Evolutionary conservation across 2,329 filamentous ascomycete genomes (phyloP).

Genomic region (Sclerotinia trifoliorum): DNA sequence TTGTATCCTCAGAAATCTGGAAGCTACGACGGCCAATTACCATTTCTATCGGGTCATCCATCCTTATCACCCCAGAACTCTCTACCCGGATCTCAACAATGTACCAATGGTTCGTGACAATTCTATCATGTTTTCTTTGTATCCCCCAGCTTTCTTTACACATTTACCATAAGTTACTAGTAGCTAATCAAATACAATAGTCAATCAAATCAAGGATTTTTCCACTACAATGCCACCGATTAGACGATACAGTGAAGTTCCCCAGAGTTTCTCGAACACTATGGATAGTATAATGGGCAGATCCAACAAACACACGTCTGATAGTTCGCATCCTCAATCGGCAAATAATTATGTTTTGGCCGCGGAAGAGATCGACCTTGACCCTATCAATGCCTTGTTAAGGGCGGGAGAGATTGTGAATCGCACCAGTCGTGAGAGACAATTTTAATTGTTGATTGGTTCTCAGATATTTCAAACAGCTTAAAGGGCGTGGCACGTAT

Average conservation of each 20-base stretch:
- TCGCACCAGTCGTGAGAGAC: constrained; percentile 38
- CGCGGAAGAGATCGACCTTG: constrained; percentile 44
- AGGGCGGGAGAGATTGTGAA: constrained; percentile 60
- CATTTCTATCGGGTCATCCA: constrained; percentile 32
- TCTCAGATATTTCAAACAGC: background rate
- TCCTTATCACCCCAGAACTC: constrained; percentile 37
- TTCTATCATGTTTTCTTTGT: background rate
- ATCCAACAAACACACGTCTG: constrained; percentile 8
- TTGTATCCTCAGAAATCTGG: constrained; percentile 35
- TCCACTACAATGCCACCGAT: constrained; percentile 33
- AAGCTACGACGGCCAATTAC: constrained; percentile 35
- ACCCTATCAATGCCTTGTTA: constrained; percentile 59
- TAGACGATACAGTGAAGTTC: constrained; percentile 28
- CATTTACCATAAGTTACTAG: background rate
- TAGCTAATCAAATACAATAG: constrained; percentile 26
- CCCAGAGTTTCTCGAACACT: constrained; percentile 15
- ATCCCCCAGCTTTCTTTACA: background rate
- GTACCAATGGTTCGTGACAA: constrained; percentile 34
- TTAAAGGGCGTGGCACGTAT: background rate
- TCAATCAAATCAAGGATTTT: constrained; percentile 29
- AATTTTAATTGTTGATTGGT: background rate
- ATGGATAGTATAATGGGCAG: background rate
- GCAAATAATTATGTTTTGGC: constrained; percentile 31
- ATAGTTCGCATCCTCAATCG: constrained; percentile 26
- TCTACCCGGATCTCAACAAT: constrained; percentile 29